A percentile compares a stretch with the other conserved stretches of the same genome.
Conservation (phyloP, 495 filamentous ascomycete species). For the Tetracladium setigerum region DNA sequence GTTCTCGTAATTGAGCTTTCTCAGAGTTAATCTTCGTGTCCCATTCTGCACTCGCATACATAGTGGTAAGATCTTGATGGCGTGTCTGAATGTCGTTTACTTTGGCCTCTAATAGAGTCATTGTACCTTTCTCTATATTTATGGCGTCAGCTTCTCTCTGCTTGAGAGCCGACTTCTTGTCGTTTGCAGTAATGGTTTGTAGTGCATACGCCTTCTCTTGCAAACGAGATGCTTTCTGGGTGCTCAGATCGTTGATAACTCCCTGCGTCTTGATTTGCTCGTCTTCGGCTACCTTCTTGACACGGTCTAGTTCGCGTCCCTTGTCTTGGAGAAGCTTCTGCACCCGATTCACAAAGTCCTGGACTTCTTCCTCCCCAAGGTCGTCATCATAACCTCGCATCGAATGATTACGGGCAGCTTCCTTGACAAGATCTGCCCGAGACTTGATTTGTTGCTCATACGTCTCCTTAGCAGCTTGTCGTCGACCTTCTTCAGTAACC, state of each 20-base stretch:
- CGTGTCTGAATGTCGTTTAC: conserved; percentile 58
- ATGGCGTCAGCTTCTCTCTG: conserved; percentile 62
- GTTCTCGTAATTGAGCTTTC: conserved; percentile 50
- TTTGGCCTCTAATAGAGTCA: conserved; percentile 64
- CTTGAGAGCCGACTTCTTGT: conserved; percentile 52
- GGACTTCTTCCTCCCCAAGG: conserved; percentile 63
- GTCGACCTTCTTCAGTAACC: conserved; percentile 74
- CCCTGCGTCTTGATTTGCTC: conserved; percentile 61
- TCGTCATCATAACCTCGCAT: conserved; percentile 79
- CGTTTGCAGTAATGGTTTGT: conserved; percentile 60
- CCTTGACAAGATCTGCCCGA: conserved; percentile 65
- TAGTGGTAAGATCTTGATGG: conserved; percentile 53
- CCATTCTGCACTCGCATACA: conserved; percentile 52
- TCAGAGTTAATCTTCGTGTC: conserved; percentile 59
- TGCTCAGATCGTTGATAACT: conserved; percentile 59
- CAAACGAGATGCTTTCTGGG: conserved; percentile 55
- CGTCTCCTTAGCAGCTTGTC: conserved; percentile 76
- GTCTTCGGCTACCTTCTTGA: conserved; percentile 62
- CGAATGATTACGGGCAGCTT: conserved; percentile 69
- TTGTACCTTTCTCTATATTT: conserved; percentile 74
- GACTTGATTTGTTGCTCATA: conserved; percentile 70
- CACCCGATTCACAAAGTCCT: conserved; percentile 70
- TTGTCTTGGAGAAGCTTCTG: conserved; percentile 70
- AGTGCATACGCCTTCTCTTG: conserved; percentile 64
- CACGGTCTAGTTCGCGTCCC: conserved; percentile 62